Evolutionary conservation across 495 filamentous ascomycete genomes (phyloP).

Genomic region (Talaromyces proteolyticus): DNA sequence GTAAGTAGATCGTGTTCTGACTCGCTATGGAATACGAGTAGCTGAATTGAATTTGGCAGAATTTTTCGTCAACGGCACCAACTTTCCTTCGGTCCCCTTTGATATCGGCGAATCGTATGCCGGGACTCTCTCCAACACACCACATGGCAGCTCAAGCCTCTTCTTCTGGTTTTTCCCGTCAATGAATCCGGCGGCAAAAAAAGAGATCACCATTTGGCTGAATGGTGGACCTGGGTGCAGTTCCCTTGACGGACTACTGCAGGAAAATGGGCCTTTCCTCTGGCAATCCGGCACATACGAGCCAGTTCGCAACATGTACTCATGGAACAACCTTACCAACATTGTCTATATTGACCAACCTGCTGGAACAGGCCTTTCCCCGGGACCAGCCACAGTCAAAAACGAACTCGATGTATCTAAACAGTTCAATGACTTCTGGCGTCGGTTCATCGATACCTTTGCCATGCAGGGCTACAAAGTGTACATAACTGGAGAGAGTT

Average conservation of each 20-base stretch:
- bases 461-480: constrained; percentile 55
- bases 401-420: constrained; percentile 58
- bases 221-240: constrained; percentile 67
- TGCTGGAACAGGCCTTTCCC: constrained; percentile 67
- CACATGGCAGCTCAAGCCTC: constrained; percentile 42
- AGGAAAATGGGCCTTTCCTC: constrained; percentile 60
- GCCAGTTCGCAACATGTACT: constrained; percentile 55
- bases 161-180: constrained; percentile 78
- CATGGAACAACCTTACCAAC: constrained; percentile 63
- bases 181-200: constrained; percentile 35
- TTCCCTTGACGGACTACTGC: constrained; percentile 60
- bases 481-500: constrained; percentile 65
- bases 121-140: constrained; percentile 60
- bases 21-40: neutral
- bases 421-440: constrained; percentile 68
- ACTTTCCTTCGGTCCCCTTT: constrained; percentile 66
- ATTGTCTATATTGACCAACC: constrained; percentile 73
- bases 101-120: constrained; percentile 74
- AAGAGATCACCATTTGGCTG: constrained; percentile 50
- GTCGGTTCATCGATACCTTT: constrained; percentile 65
- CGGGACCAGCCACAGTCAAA: constrained; percentile 53
- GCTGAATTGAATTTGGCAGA: constrained; percentile 16
- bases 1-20: neutral
- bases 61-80: constrained; percentile 60
- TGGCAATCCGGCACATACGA: constrained; percentile 56